Conservation (phyloP, 148 eudicot genomes). For the Rhododendron vialii region DNA sequence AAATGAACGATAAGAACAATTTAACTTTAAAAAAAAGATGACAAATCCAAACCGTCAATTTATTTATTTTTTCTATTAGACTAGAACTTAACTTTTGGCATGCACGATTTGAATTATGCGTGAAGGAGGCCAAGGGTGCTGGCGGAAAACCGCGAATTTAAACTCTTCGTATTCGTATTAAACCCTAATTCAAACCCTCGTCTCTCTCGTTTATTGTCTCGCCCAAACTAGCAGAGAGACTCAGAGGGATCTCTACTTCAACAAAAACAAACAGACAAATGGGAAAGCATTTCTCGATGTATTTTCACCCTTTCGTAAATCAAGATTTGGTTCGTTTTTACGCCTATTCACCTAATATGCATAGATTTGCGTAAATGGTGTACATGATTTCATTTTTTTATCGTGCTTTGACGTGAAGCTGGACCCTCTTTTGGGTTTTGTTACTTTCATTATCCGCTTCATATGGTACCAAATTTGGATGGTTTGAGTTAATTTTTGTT, state of each 20-base stretch:
- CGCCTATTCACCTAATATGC: background rate
- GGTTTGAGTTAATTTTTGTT: background rate
- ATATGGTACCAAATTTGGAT: background rate
- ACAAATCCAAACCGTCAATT: too few species aligned
- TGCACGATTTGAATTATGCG: too few species aligned
- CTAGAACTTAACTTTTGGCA: too few species aligned
- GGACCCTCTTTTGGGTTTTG: background rate
- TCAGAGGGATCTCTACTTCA: background rate
- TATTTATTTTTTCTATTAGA: too few species aligned
- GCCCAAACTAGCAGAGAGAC: background rate
- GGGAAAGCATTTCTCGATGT: background rate
- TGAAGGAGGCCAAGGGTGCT: too few species aligned
- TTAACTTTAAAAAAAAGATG: too few species aligned
- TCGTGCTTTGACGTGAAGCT: background rate
- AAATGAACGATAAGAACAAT: too few species aligned
- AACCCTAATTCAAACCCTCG: background rate
- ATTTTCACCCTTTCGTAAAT: background rate
- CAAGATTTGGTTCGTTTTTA: background rate
- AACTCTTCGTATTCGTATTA: too few species aligned
- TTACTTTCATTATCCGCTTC: background rate
- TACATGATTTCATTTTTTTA: background rate
- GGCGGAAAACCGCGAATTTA: too few species aligned
- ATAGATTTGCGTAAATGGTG: background rate
- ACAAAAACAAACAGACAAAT: background rate
- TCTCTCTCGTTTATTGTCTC: background rate